phyloP scores from a whole-genome alignment of 2,329 filamentous ascomycete genomes.

The Coleophoma crateriformis region DNA sequence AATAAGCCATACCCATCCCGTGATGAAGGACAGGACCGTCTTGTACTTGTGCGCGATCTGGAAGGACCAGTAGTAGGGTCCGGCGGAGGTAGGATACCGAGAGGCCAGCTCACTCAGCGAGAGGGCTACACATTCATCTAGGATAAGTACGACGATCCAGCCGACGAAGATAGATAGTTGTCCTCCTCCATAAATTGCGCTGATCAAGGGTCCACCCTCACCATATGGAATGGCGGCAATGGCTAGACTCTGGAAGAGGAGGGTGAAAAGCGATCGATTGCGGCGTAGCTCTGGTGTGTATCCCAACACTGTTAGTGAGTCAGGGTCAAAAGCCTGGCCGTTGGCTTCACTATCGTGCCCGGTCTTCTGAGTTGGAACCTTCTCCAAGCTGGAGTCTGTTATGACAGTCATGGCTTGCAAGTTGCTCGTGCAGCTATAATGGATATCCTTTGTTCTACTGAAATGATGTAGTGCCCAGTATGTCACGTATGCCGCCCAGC shows the following conservation, averaged over 20 bases:
- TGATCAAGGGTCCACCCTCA: slow-evolving; percentile 24
- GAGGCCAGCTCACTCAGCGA: slow-evolving; percentile 71
- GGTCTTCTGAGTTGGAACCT: not conserved
- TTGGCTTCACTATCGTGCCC: not conserved
- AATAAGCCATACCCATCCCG: slow-evolving; percentile 71
- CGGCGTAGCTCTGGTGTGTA: slow-evolving; percentile 52
- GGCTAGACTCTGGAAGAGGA: slow-evolving; percentile 55
- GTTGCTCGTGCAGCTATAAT: too few species aligned
- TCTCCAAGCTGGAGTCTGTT: not conserved
- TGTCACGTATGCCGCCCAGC: too few species aligned
- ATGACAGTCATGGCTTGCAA: not conserved
- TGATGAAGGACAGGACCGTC: slow-evolving; percentile 62
- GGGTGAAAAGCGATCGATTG: slow-evolving; percentile 53
- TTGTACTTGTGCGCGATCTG: slow-evolving; percentile 62
- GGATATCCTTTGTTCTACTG: too few species aligned
- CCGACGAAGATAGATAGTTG: slow-evolving; percentile 51
- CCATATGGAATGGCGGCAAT: slow-evolving; percentile 57
- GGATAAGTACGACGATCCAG: slow-evolving; percentile 46
- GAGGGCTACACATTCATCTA: slow-evolving; percentile 61
- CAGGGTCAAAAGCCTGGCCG: slow-evolving; percentile 11
- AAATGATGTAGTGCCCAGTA: too few species aligned
- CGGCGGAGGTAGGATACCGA: slow-evolving; percentile 71
- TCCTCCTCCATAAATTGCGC: slow-evolving; percentile 31
- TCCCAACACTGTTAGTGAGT: slow-evolving; percentile 33
- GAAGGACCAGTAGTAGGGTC: slow-evolving; percentile 75